Base-by-base conservation (phyloP, 108 stramenopile species). In the Cyclotella baltica region DNA sequence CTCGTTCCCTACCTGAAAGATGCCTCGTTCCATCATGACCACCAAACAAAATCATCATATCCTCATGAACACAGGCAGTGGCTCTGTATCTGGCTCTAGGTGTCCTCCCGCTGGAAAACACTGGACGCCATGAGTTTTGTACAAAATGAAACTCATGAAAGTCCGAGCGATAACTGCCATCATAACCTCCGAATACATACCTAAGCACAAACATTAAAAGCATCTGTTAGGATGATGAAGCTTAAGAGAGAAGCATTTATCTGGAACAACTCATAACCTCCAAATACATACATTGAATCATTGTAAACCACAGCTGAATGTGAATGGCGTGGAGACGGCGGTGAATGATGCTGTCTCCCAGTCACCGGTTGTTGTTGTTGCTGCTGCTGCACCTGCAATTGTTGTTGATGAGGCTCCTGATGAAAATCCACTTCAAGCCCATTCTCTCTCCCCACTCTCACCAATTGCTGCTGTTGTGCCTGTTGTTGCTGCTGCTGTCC, bases 21-120 rank as follows among this genome's bases (percentile, higher is more conserved):
- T 99, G 98, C 29, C 98, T 67, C 1, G 96, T 97, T 9, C 98
- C 98, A 76, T 99, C 98, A 80, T 99, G 98, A 4, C 97, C 97
- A 9, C 96, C 96, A 76, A 88, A 96, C 27, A 97, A 69, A 72
- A 95, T 88, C 87, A 98, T 92, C 37, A 64, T 73, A 33, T 91
- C 88, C 62, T 85, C 81, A 73, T 92, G 87, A 13, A 90, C 87
- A 55, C 93, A 93, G 33, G 92, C 90, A 0, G 98, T 97, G 19
- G 94, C 94, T n/a, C 98, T 88, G 85, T 99, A 99, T 40, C 98
- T 91, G 2, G 98, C 95, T 33, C 96, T 79, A 11, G 97, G 98
- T 10, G 93, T 83, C 23, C 97, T 78, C 9, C 98, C 98, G 22
- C 89, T 83, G 16, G 87, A 83, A 43, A 80, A 76, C 2, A 99